Evolutionary conservation across 2,329 filamentous ascomycete species (phyloP), one percentile per base, ranked within the genome.

Genomic region (Piedraia hortae): DNA sequence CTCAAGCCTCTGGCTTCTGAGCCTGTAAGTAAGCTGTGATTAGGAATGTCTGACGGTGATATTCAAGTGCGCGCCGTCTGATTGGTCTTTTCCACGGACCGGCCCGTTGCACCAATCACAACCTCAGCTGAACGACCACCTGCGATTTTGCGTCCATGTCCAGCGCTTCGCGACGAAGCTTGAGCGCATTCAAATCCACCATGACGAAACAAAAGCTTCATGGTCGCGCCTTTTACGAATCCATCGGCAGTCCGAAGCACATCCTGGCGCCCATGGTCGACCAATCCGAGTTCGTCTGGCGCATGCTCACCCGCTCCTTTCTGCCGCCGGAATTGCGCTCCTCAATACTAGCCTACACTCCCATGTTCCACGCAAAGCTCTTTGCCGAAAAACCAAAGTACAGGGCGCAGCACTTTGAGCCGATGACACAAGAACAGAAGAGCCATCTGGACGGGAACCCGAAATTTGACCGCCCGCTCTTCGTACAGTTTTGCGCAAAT

Each of bases 241-340:
- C 74, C 41, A 71, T 97, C 29, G 85, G 85, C 11, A 80, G 71
- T 28, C 85, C 85, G 2, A 90, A 75, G 47, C 68, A 72, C 32
- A 63, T 97, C 14, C 59, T 97, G 24, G 85, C 85, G 15, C 85
- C 85, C 16, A 97, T 97, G 85, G 85, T 97, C 11, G 82, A 97
- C 41, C 75, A 91, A 45, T 91, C 78, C 14, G 85, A 97, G 53
- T 91, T 93, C 52, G 85, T 82, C 36, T 97, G 85, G 85, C 73
- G 85, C 35, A 69, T 91, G 58, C 67, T 97, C 32, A 74, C 74
- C n/a, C 68, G 85, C 34, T 91, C 80, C 4, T 93, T 89, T 47
- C 64, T 91, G 35, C 57, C 72, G 2, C 47, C 65, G 4, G 52
- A 63, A 19, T 32, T 36, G 3, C 43, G 46, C 21, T 54, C 66